phyloP scores from a whole-genome alignment of 75 land plant genomes.

The Gnetum montanum region DNA sequence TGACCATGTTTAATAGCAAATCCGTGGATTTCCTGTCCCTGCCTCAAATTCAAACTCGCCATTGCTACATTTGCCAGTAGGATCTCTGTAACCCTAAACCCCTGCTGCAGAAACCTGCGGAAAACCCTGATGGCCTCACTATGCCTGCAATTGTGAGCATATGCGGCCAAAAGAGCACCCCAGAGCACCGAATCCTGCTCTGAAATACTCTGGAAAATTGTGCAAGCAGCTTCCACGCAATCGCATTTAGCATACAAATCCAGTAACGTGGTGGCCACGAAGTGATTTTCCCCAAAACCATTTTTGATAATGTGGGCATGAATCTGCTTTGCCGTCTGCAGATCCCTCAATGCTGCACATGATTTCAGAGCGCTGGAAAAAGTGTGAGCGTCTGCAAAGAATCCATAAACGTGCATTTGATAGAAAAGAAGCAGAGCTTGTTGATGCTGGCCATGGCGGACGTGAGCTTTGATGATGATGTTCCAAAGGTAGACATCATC shows the following conservation, averaged over 20 bases:
- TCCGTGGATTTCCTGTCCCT: slow-evolving; percentile 69
- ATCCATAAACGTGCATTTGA: slow-evolving; percentile 56
- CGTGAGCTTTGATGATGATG: slow-evolving; percentile 54
- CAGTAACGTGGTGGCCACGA: slow-evolving; percentile 44
- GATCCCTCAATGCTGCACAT: slow-evolving; percentile 33
- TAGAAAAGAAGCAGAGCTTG: slow-evolving; percentile 52
- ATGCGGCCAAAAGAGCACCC: slow-evolving; percentile 41
- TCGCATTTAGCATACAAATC: slow-evolving; percentile 36
- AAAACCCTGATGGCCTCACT: too few relatives aligned
- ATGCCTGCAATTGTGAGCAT: too few relatives aligned
- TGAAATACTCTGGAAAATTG: too few relatives aligned
- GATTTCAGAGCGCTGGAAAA: slow-evolving; percentile 56
- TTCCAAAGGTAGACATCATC: slow-evolving; percentile 47
- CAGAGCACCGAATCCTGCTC: too few relatives aligned
- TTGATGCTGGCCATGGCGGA: slow-evolving; percentile 27
- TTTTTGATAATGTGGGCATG: slow-evolving; percentile 42
- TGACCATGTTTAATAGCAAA: too few relatives aligned
- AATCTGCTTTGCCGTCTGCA: slow-evolving; percentile 39
- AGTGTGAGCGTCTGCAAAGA: slow-evolving; percentile 43
- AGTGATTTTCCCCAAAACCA: slow-evolving; percentile 22
- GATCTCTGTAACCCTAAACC: too few relatives aligned
- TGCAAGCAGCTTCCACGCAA: slow-evolving; percentile 13
- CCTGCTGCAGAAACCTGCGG: too few relatives aligned
- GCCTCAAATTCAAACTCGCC: slow-evolving; percentile 44
- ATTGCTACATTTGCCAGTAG: too few relatives aligned